Conservation (phyloP, 495 filamentous ascomycete genomes). For the Penicillium simplicissimum region DNA sequence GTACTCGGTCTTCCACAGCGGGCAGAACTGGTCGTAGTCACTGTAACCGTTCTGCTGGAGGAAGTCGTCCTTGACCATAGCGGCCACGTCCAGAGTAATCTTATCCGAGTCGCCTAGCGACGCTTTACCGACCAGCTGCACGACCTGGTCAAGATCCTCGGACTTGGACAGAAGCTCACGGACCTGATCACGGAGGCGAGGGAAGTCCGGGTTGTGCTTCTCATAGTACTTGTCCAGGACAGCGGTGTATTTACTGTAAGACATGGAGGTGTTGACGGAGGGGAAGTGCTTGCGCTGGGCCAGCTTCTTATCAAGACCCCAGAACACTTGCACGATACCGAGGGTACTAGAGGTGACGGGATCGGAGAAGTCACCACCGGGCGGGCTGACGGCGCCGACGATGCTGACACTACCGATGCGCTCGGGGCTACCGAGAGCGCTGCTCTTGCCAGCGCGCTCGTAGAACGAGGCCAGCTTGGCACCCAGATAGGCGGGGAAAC, state of each 20-base stretch:
- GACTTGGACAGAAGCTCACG: constrained; percentile 90
- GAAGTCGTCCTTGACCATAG: constrained; percentile 96
- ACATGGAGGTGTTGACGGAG: constrained; percentile 92
- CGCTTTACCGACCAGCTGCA: constrained; percentile 97
- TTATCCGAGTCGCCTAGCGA: constrained; percentile 96
- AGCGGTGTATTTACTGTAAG: constrained; percentile 94
- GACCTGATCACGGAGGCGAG: constrained; percentile 86
- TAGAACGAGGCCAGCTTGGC: constrained; percentile 99
- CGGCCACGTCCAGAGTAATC: constrained; percentile 93
- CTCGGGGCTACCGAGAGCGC: constrained; percentile 82
- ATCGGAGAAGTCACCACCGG: constrained; percentile 98
- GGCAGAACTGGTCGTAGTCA: constrained; percentile 98
- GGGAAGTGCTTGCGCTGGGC: constrained; percentile 99
- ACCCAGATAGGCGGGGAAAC: constrained; percentile 96
- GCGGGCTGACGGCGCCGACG: constrained; percentile 94
- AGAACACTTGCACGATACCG: constrained; percentile 98
- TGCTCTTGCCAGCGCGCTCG: constrained; percentile 90
- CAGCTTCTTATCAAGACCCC: constrained; percentile 99
- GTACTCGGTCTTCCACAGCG: constrained; percentile 98
- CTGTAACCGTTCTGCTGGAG: constrained; percentile 99
- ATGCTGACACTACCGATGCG: constrained; percentile 92
- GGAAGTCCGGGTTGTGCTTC: constrained; percentile 91
- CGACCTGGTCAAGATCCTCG: constrained; percentile 97
- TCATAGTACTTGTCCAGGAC: constrained; percentile 90
- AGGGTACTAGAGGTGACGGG: constrained; percentile 94